Evolutionary conservation across 2,329 filamentous ascomycete genomes (phyloP).

Genomic region (Madurella fahalii): DNA sequence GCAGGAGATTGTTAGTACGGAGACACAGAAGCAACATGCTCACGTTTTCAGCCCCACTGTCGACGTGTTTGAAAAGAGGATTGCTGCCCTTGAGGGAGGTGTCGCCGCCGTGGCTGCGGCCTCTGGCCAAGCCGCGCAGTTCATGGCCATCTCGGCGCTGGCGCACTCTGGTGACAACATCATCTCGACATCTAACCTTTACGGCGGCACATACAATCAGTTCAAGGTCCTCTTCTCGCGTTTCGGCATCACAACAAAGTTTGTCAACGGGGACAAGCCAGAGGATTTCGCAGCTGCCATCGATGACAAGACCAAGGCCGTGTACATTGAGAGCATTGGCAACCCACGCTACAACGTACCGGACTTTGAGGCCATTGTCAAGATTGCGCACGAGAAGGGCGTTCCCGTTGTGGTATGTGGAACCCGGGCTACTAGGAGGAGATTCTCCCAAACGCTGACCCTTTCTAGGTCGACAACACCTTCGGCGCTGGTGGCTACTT

Average conservation of each 20-base stretch:
- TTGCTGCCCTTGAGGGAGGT: slow-evolving; percentile 92
- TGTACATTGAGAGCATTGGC: slow-evolving; percentile 89
- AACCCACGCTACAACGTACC: slow-evolving; percentile 93
- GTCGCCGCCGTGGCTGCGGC: slow-evolving; percentile 78
- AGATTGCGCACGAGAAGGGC: slow-evolving; percentile 67
- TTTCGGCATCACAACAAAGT: slow-evolving; percentile 85
- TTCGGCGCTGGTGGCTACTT: slow-evolving; percentile 93
- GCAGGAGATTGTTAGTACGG: neutral
- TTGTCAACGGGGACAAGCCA: slow-evolving; percentile 74
- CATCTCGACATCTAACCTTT: slow-evolving; percentile 82
- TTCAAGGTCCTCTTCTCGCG: slow-evolving; percentile 86
- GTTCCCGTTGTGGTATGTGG: slow-evolving; percentile 58
- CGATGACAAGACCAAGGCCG: slow-evolving; percentile 88
- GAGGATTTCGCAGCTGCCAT: slow-evolving; percentile 78
- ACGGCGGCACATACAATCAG: slow-evolving; percentile 96
- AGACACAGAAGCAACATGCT: neutral
- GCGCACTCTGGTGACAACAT: slow-evolving; percentile 90
- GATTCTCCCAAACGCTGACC: neutral
- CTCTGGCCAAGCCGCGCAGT: slow-evolving; percentile 87
- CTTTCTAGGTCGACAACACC: slow-evolving; percentile 77
- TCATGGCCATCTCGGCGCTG: slow-evolving; percentile 82
- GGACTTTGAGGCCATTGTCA: slow-evolving; percentile 81
- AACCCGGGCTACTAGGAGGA: neutral
- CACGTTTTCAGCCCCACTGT: slow-evolving; percentile 65
- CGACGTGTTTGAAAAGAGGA: slow-evolving; percentile 93